phyloP scores from a whole-genome alignment of 148 eudicot genomes.

The Chenopodium berlandieri region DNA sequence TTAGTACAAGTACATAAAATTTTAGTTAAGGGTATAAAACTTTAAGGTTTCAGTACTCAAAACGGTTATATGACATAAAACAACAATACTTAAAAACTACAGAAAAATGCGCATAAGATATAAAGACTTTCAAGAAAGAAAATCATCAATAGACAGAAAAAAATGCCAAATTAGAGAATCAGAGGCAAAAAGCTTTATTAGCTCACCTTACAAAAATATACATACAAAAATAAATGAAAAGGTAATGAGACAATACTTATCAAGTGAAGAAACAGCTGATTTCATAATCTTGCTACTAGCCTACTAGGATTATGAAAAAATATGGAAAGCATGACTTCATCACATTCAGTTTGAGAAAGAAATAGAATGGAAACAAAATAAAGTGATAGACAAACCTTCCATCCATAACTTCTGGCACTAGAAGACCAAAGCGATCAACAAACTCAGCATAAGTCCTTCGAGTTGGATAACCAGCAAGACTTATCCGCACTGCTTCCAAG shows the following conservation, averaged over 20 bases:
- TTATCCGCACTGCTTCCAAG: slow-evolving; percentile 91
- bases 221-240: no score
- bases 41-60: no score
- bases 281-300: background rate
- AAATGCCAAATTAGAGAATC: background rate
- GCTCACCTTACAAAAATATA: background rate
- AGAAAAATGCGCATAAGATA: no score
- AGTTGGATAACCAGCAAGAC: slow-evolving; percentile 98
- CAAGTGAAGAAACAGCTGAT: background rate
- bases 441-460: slow-evolving; percentile 84
- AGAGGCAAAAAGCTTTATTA: background rate
- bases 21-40: no score
- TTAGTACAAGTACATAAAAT: background rate
- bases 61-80: background rate
- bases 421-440: slow-evolving; percentile 90
- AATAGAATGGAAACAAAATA: background rate
- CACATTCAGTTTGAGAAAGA: background rate
- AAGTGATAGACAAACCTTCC: slow-evolving; percentile 50
- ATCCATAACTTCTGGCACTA: slow-evolving; percentile 65
- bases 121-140: background rate
- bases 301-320: background rate
- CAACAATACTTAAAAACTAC: no score
- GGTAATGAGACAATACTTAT: background rate
- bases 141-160: background rate
- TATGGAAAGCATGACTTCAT: background rate